phyloP scores from a whole-genome alignment of 805 yeast genomes.

The Pichia deserticola region DNA sequence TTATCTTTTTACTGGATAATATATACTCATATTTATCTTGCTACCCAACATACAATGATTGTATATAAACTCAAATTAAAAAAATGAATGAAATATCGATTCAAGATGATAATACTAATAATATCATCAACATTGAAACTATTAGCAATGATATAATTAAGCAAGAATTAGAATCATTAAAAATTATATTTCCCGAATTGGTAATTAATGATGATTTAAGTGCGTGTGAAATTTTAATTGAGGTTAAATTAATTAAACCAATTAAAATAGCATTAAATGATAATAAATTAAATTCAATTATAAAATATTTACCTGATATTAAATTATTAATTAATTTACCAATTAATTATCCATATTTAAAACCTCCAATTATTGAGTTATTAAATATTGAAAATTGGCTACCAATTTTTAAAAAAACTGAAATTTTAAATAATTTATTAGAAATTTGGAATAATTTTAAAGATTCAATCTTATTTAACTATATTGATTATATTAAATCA shows the following conservation, averaged over 20 bases:
- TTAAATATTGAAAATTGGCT: constrained; percentile 26
- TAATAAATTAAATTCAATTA: background rate
- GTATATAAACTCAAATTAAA: too few species aligned
- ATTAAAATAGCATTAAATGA: background rate
- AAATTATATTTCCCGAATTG: constrained; percentile 36
- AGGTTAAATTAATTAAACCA: too few species aligned
- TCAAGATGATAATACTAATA: too few species aligned
- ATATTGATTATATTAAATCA: constrained; percentile 10
- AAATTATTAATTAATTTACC: constrained; percentile 27
- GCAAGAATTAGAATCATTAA: constrained; percentile 36
- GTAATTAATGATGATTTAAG: constrained; percentile 1
- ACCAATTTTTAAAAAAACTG: background rate
- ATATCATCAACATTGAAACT: too few species aligned
- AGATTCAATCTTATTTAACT: constrained; percentile 7
- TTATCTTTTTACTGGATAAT: too few species aligned
- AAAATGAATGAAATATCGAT: too few species aligned
- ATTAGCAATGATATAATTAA: background rate
- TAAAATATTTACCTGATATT: constrained; percentile 29
- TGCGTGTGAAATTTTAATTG: constrained; percentile 16
- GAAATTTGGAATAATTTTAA: constrained; percentile 5
- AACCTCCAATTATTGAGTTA: constrained; percentile 26
- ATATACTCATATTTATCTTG: too few species aligned
- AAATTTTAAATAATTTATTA: constrained; percentile 13
- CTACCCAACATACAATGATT: too few species aligned
- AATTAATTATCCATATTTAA: constrained; percentile 28